Base-by-base conservation (phyloP, 2,329 filamentous ascomycete genomes). In the Botrytis medusae region DNA sequence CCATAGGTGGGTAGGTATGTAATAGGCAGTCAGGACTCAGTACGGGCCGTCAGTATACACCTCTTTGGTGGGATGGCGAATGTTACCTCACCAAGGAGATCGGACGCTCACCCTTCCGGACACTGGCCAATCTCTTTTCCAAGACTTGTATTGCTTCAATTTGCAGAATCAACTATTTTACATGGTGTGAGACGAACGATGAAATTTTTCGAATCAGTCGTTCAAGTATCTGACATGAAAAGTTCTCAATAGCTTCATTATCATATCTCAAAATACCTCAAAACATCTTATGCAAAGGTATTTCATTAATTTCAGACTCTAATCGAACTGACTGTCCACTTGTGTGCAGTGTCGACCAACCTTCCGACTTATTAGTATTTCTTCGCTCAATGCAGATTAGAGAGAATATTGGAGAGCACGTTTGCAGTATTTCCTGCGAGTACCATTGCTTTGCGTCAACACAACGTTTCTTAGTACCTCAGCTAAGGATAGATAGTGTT, bases 31-130 rank as follows among this genome's bases (percentile, higher is more conserved):
- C 48, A 54, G 25, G 12, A n/a, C 48, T 54, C 48, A 7, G 48
- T 54, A 7, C 48, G 48, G 48, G 48, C 48, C 48, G 48, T 16
- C 48, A n/a, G 12, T 42, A 62, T 37, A 62, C 40, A 12, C 61
- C 16, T n/a, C n/a, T 40, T 61, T 46, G 29, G 40, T 32, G 20
- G n/a, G 20, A 32, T 37, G 37, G 37, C 37, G 37, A 37, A 37
- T 32, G 42, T 34, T 20, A 46, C 37, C 34, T 68, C 48, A 69
- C 32, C 29, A 59, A 60, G 40, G 51, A 54, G 37, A 72, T 74
- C 76, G 77, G 77, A 76, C 71, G 40, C 32, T 74, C 65, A 68
- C 67, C 74, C 76, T 77, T 77, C 76, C 77, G 76, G 73, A 73
- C 71, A 72, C 44, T 51, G 42, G 67, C 62, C 71, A 77, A 77